Percentiles rank a stretch among this genome's conserved stretches.
Evolutionary conservation across 2,329 filamentous ascomycete species (phyloP).

Genomic region (Sporothrix phasma): DNA sequence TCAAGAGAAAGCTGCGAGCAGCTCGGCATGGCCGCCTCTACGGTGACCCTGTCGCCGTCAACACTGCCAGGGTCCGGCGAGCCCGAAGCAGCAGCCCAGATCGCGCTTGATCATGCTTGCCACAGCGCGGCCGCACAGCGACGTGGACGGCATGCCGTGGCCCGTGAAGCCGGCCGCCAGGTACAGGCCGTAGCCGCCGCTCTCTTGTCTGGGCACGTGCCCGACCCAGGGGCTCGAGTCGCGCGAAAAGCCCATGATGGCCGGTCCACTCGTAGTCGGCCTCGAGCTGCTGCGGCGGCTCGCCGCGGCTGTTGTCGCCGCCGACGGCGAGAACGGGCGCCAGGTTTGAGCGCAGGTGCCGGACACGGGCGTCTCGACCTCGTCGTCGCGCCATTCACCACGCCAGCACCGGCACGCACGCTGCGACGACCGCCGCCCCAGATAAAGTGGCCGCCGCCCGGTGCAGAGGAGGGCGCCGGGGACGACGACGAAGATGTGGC

Average conservation of each 20-base stretch:
- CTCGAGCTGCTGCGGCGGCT: conserved; percentile 31
- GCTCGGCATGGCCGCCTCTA: conserved; percentile 18
- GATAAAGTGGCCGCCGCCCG: conserved; percentile 53
- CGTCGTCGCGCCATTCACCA: conserved; percentile 30
- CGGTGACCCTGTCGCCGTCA: neutral
- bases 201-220: conserved; percentile 39
- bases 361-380: conserved; percentile 36
- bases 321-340: conserved; percentile 33
- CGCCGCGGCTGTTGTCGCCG: conserved; percentile 3
- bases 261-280: conserved; percentile 63
- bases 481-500: conserved; percentile 23
- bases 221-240: conserved; percentile 65
- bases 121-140: conserved; percentile 53
- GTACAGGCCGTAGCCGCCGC: conserved; percentile 46
- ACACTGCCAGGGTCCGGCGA: too few species aligned
- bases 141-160: conserved; percentile 68
- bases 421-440: conserved; percentile 59
- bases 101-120: conserved; percentile 45
- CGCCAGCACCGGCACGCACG: conserved; percentile 39
- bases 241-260: conserved; percentile 65
- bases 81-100: conserved; percentile 16
- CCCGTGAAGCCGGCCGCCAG: conserved; percentile 59
- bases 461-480: conserved; percentile 13
- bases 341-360: conserved; percentile 40
- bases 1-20: conserved; percentile 16